Conservation (phyloP, 108 stramenopile genomes). For the Discostella pseudostelligera region DNA sequence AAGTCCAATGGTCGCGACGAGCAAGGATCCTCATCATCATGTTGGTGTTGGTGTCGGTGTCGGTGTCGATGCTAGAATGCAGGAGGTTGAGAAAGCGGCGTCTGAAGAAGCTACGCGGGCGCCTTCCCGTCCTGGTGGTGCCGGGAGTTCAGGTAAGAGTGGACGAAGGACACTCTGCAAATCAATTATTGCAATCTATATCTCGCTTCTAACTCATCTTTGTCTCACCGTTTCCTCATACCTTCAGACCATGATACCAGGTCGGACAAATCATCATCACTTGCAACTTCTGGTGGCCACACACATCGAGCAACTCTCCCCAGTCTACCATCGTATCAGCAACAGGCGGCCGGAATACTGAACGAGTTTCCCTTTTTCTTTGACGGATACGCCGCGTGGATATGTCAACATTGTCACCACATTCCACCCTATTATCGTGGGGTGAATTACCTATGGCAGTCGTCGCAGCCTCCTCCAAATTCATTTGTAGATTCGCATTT, state of each 20-base stretch:
- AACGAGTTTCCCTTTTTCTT: constrained; percentile 46
- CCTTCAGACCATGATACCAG: no score
- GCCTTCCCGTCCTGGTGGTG: not conserved
- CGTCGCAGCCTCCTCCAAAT: constrained; percentile 41
- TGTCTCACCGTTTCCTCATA: not conserved
- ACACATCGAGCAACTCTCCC: not conserved
- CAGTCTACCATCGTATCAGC: not conserved
- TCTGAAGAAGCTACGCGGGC: not conserved
- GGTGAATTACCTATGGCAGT: constrained; percentile 46
- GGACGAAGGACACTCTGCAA: not conserved
- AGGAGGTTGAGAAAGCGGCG: not conserved
- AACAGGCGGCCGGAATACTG: constrained; percentile 5
- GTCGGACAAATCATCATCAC: not conserved
- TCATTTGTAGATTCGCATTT: constrained; percentile 42
- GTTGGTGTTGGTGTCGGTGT: not conserved
- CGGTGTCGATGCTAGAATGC: not conserved
- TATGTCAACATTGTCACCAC: constrained; percentile 45
- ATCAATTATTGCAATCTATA: not conserved
- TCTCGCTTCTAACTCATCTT: not conserved
- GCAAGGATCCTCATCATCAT: not conserved
- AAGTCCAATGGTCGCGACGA: constrained; percentile 24
- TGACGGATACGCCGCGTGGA: constrained; percentile 46
- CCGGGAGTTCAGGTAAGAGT: not conserved
- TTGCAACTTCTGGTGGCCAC: not conserved
- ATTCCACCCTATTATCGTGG: constrained; percentile 40